Base-by-base conservation (phyloP, 441 rosid species). In the Gossypium trilobum region DNA sequence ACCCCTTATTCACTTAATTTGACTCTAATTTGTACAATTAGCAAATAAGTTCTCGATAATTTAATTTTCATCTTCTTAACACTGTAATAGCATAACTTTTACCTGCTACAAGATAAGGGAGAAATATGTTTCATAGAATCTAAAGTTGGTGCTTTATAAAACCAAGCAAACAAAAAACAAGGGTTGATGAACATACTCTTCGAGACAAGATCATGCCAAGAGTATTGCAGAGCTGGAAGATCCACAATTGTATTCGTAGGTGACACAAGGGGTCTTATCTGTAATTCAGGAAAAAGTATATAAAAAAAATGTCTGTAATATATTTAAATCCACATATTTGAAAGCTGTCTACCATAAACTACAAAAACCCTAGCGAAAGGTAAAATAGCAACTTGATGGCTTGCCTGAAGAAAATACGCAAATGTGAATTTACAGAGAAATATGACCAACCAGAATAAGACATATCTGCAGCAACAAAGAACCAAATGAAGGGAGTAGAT, bases 341-440 rank as follows among this genome's bases (percentile, higher is more conserved):
- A 65, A 36, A 42, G 48, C 5, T 16, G 54, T 20, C 60, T 10
- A 44, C 42, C 23, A 52, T 19, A 69, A 48, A 17, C 3, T 4
- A 67, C 25, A 57, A 39, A 71, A 50, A 54, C 31, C 50, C 68
- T 71, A 70, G 74, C 25, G 55, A 68, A 55, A 60, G 39, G 58
- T 56, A 73, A 75, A 56, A 76, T 57, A 64, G 51, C 55, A 67
- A 74, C 25, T 51, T 16, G 75, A 60, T 42, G 16, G 39, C 87
- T 89, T 88, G 75, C 99, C 97, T 96, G 98, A 83, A 96, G 97
- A 85, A 96, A 96, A 85, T 96, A 96, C 17, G 99, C 87, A 78
- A 96, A 96, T 59, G 88, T 81, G 82, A 93, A 96, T 83, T 93
- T 96, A 91, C 97, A 85, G 19, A 74, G 83, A 77, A 91, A 85